These are phyloP conservation scores for Cercophora scortea DNA, from an alignment of 495 filamentous ascomycete genomes.

Conservation along the genomic window DNA sequence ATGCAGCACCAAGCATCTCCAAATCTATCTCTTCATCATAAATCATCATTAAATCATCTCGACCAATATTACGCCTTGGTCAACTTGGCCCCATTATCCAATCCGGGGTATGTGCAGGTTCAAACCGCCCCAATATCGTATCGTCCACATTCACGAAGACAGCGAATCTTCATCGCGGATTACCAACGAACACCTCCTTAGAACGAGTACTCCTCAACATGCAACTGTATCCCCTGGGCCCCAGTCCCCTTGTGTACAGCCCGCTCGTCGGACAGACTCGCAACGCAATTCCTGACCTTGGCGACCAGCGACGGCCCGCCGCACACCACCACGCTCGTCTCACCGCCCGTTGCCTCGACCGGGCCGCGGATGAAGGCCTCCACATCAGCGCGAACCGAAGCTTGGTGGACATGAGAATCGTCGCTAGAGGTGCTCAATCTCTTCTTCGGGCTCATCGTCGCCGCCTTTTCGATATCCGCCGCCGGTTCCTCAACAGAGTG, in stretches of 20 bases:
- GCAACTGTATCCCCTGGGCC: slow-evolving; percentile 61
- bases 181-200: background rate
- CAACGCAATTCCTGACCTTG: slow-evolving; percentile 58
- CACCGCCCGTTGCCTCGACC: slow-evolving; percentile 70
- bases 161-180: background rate
- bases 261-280: slow-evolving; percentile 70
- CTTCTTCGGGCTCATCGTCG: slow-evolving; percentile 13
- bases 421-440: slow-evolving; percentile 21
- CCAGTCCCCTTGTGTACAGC: slow-evolving; percentile 88
- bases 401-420: slow-evolving; percentile 34
- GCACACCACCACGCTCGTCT: slow-evolving; percentile 78
- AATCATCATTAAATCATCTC: no score
- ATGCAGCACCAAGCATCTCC: no score
- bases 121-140: background rate
- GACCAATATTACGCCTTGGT: no score
- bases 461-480: slow-evolving; percentile 19
- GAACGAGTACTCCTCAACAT: slow-evolving; percentile 44
- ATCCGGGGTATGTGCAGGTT: no score
- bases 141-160: background rate
- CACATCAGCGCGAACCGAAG: slow-evolving; percentile 33
- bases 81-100: no score
- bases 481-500: slow-evolving; percentile 6
- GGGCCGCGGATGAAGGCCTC: slow-evolving; percentile 35
- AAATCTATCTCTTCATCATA: no score
- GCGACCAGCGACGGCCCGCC: slow-evolving; percentile 62